Evolutionary conservation across 2,329 filamentous ascomycete genomes (phyloP).

Genomic region (Daldinia eschscholtzii): DNA sequence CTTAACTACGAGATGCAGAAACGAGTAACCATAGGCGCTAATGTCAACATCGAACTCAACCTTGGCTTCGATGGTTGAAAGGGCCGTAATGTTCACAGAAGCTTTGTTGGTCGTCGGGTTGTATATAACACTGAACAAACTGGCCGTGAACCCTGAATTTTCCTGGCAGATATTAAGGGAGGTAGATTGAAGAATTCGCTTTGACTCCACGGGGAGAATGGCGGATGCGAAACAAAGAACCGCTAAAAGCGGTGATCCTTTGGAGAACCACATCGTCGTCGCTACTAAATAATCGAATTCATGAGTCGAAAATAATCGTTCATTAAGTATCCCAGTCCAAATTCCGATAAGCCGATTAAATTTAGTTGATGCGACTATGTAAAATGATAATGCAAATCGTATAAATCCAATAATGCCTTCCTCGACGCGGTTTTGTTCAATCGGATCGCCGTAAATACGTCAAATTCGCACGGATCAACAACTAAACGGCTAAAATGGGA

Average conservation of each 20-base stretch:
- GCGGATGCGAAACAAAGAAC: slow-evolving; percentile 42
- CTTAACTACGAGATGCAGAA: slow-evolving; percentile 72
- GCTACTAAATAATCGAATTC: slow-evolving; percentile 1
- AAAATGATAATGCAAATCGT: slow-evolving; percentile 7
- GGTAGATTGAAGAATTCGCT: slow-evolving; percentile 55
- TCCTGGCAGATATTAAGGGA: slow-evolving; percentile 81
- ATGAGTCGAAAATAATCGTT: slow-evolving; percentile 21
- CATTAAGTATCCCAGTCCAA: slow-evolving; percentile 11
- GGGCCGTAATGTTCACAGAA: slow-evolving; percentile 76
- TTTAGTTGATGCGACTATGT: slow-evolving; percentile 19
- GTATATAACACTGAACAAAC: slow-evolving; percentile 81
- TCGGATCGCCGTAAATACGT: not conserved
- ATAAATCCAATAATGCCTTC: not conserved
- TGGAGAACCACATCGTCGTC: slow-evolving; percentile 32
- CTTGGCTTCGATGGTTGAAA: slow-evolving; percentile 79
- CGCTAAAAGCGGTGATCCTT: slow-evolving; percentile 31
- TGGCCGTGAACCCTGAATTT: slow-evolving; percentile 83
- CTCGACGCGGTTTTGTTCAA: slow-evolving; percentile 11
- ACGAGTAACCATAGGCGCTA: slow-evolving; percentile 79
- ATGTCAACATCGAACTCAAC: slow-evolving; percentile 78
- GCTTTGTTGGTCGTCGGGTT: slow-evolving; percentile 74
- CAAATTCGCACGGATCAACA: slow-evolving; percentile 10
- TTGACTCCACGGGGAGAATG: slow-evolving; percentile 45
- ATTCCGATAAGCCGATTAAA: slow-evolving; percentile 5
- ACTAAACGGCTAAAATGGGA: not conserved